Base-by-base conservation (phyloP, 208 protist species). In the Spongospora subterranea region DNA sequence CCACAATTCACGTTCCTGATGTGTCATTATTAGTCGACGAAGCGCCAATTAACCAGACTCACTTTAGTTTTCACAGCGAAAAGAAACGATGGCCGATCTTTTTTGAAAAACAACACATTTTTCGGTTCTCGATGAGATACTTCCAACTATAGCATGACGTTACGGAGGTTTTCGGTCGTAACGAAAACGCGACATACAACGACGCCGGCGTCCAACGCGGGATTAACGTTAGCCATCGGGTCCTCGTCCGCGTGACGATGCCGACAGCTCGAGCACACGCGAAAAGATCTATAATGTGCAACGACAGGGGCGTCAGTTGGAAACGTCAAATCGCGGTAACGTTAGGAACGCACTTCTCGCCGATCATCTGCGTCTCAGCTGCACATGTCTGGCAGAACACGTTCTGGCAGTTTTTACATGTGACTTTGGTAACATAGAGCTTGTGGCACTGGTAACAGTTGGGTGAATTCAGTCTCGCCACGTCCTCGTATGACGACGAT, bases 371-470 rank as follows among this genome's bases (percentile, higher is more conserved):
- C 6, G 17, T 6, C n/a, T 82, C 71, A n/a, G 71, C 6, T 35
- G 71, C 71, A 82, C 71, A 82, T 20, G 6, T 43, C 40, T 6
- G 6, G n/a, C 71, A 82, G n/a, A 82, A 82, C 17, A 35, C 71
- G n/a, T 82, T 82, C 71, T 82, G 71, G 71, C 71, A 82, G 35
- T n/a, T 82, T 43, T 82, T 82, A 43, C 71, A 82, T 6, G 17
- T 13, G 71, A 82, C 40, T 45, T 43, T 35, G 11, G 6, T 45
- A 6, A 13, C 35, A n/a, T 39, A 45, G 6, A n/a, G 13, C n/a
- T 82, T 82, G 17, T 82, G 71, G 71, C 71, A 82, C 71, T 39
- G 6, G 71, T 82, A 82, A 43, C 71, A 82, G 17, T 17, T 65
- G 20, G 71, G 6, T 43, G 71, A 20, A 35, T 40, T 45, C 71